These are phyloP conservation scores for Fusarium torreyae DNA, from an alignment of 2,329 filamentous ascomycete genomes.

Conservation along the genomic window DNA sequence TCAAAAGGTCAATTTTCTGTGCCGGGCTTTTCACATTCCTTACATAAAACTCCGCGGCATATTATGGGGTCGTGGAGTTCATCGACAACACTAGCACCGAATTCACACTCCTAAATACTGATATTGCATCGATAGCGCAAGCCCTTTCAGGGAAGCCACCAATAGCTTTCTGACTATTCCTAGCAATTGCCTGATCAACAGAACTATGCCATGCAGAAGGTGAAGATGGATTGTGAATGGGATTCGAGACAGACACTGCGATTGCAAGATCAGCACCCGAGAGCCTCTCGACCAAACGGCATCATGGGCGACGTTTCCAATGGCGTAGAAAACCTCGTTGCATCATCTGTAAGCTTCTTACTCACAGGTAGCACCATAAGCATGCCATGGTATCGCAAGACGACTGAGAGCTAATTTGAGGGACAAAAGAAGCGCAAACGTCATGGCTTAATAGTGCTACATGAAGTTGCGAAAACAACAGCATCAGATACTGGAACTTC, in stretches of 20 bases:
- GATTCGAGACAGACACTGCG: background rate
- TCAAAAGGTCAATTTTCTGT: no score
- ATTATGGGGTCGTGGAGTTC: no score
- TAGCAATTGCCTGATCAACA: background rate
- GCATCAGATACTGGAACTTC: background rate
- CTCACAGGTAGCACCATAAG: background rate
- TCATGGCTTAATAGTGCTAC: background rate
- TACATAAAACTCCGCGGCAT: no score
- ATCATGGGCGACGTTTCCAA: background rate
- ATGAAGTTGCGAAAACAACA: background rate
- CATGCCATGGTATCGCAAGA: background rate
- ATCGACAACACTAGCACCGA: background rate
- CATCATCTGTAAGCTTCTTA: background rate
- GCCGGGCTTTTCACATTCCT: no score
- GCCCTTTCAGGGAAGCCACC: background rate
- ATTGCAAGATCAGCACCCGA: background rate
- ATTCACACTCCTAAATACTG: background rate
- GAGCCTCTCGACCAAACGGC: background rate
- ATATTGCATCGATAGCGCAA: background rate
- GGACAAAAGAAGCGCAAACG: background rate
- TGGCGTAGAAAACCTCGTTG: background rate
- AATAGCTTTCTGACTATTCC: background rate
- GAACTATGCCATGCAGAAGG: background rate
- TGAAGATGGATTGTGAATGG: background rate
- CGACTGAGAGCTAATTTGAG: background rate